These are phyloP conservation scores for Fusarium succisae DNA, from an alignment of 2,329 filamentous ascomycete genomes.

Conservation along the genomic window DNA sequence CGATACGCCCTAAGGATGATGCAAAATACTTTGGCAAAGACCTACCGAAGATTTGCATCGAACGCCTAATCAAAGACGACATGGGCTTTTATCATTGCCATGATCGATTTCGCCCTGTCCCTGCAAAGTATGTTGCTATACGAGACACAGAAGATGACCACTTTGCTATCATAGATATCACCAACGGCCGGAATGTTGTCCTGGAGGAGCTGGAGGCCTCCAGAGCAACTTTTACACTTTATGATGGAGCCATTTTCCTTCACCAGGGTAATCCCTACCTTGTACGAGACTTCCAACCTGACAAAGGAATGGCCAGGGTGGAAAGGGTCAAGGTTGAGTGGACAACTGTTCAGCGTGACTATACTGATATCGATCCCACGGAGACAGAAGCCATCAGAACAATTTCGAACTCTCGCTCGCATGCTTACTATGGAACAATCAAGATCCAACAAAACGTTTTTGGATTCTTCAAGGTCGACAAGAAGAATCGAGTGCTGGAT, in stretches of 20 bases:
- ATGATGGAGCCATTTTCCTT: constrained; percentile 95
- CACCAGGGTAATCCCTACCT: constrained; percentile 96
- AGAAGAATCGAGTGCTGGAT: constrained; percentile 84
- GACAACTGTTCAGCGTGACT: constrained; percentile 93
- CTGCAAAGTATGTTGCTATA: constrained; percentile 85
- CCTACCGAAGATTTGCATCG: constrained; percentile 74
- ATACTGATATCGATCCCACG: constrained; percentile 90
- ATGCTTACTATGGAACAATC: constrained; percentile 87
- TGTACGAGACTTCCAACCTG: constrained; percentile 86
- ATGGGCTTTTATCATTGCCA: constrained; percentile 91
- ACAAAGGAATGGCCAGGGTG: constrained; percentile 84
- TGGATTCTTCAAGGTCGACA: constrained; percentile 97
- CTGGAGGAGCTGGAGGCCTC: constrained; percentile 96
- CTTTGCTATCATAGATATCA: constrained; percentile 92
- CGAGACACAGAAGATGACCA: constrained; percentile 89
- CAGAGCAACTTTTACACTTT: constrained; percentile 93
- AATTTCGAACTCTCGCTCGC: constrained; percentile 69
- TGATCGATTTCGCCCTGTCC: constrained; percentile 84
- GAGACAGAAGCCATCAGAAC: constrained; percentile 88
- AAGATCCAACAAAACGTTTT: constrained; percentile 90
- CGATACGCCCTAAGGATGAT: constrained; percentile 82
- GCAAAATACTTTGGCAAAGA: constrained; percentile 80
- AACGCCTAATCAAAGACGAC: constrained; percentile 77
- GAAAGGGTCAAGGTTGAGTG: constrained; percentile 91
- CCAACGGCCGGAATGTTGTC: constrained; percentile 81